Base-by-base conservation (phyloP, 768 basidiomycete genomes). In the Naganishia friedmannii region DNA sequence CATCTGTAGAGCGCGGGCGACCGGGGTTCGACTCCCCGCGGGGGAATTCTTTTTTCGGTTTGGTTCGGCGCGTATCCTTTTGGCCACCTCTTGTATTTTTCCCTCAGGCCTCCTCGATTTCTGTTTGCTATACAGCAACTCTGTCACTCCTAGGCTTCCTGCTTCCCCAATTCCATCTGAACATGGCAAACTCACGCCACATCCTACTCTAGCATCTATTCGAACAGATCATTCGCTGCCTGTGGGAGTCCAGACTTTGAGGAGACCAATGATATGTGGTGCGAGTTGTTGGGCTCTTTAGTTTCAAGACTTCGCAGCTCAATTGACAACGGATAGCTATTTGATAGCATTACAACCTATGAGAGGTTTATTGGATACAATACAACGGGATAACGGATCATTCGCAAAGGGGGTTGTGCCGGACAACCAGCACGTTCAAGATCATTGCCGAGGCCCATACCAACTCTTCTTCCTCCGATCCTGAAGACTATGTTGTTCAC, bases 1-100 rank as follows among this genome's bases (percentile, higher is more conserved):
- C n/a, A 63, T 45, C 60, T 63, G 60, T 26, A 42, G 60, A 63
- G 2, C 60, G 60, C 60, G 60, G 60, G 60, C 60, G 60, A 63
- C 60, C 60, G 39, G 60, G 60, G 60, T 63, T 63, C 60, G 60
- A 63, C 60, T 63, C 60, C 60, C 60, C 39, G 60, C 39, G 60
- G 60, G 60, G 60, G 60, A 63, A 63, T 63, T 42, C 13, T 13
- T 37, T 37, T 37, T 42, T 8, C 42, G 9, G 15, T n/a, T n/a
- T n/a, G n/a, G n/a, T n/a, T n/a, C n/a, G n/a, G n/a, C n/a, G n/a
- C n/a, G n/a, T 13, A 31, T 58, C 57, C 3, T 39, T 39, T 58
- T 39, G 39, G 57, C 57, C 32, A 42, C 2, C 42, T 17, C 6
- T 37, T 12, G 34, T 37, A 37, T 37, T 6, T 17, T 51, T 51